Conservation (phyloP, 2,329 filamentous ascomycete genomes). For the Cytospora schulzeri region DNA sequence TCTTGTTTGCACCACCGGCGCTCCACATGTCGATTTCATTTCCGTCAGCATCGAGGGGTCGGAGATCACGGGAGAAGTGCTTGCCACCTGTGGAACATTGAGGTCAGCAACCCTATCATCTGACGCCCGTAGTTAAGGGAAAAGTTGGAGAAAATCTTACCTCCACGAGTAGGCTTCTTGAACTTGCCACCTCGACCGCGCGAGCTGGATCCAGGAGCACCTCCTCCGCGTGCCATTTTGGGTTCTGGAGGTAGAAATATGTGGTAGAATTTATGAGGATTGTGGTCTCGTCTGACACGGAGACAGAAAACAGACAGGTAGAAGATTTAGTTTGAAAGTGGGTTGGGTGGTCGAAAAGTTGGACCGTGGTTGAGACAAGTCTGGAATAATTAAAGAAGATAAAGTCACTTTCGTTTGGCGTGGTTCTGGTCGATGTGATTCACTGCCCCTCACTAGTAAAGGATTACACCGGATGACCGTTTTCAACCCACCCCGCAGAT, state of each 20-base stretch:
- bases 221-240: slow-evolving; percentile 46
- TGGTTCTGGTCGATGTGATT: neutral
- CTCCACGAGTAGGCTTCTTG: slow-evolving; percentile 89
- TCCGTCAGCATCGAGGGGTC: slow-evolving; percentile 85
- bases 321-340: neutral
- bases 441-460: neutral
- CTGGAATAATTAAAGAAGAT: slow-evolving; percentile 6
- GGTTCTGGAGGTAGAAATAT: slow-evolving; percentile 23
- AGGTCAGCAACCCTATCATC: slow-evolving; percentile 27
- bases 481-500: slow-evolving; percentile 4
- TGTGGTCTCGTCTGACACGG: neutral
- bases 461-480: neutral
- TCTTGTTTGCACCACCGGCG: slow-evolving; percentile 54
- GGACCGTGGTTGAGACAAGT: neutral
- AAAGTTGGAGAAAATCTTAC: slow-evolving; percentile 50
- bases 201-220: slow-evolving; percentile 51
- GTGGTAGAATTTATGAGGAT: slow-evolving; percentile 13
- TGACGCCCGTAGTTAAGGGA: slow-evolving; percentile 15
- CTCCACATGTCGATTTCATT: slow-evolving; percentile 89
- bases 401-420: slow-evolving; percentile 13
- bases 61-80: slow-evolving; percentile 89
- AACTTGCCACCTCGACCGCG: slow-evolving; percentile 91
- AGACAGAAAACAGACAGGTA: neutral
- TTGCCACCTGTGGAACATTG: slow-evolving; percentile 70
- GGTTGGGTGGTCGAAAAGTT: neutral